A percentile compares a stretch with the other conserved stretches of the same genome.
Evolutionary conservation across 2,329 filamentous ascomycete species (phyloP).

Genomic region (Venturia aucupariae): DNA sequence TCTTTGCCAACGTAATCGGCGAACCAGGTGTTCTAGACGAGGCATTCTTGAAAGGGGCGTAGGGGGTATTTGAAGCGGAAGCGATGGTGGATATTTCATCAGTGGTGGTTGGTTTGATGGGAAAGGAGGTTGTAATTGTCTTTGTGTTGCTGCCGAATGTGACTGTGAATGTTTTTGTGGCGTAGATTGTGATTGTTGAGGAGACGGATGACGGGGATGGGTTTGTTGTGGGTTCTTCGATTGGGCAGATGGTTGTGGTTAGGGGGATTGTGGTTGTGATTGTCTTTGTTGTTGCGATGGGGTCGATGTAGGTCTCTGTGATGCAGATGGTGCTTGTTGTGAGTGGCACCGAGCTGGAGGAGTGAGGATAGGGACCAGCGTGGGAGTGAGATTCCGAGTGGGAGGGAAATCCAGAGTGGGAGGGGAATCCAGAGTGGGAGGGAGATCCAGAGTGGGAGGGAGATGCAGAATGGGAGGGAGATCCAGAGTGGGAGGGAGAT

Average conservation of each 20-base stretch:
- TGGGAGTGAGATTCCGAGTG: neutral
- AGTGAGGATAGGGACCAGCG: neutral
- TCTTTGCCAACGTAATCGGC: neutral
- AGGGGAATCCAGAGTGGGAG: too few relatives aligned
- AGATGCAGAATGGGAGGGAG: too few relatives aligned
- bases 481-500: too few relatives aligned
- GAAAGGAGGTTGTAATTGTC: neutral
- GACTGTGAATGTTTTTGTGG: neutral
- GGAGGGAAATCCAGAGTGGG: too few relatives aligned
- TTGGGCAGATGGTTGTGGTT: neutral
- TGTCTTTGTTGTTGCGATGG: neutral
- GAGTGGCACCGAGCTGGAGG: neutral
- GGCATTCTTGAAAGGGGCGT: neutral
- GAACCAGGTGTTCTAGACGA: neutral
- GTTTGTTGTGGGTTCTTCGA: neutral
- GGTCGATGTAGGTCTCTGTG: neutral
- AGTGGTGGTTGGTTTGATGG: neutral
- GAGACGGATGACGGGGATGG: neutral
- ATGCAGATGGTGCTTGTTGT: constrained; percentile 1
- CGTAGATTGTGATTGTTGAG: neutral
- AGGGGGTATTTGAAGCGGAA: neutral
- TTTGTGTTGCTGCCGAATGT: neutral
- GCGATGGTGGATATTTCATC: neutral
- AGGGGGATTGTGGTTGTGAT: neutral
- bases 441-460: too few relatives aligned